phyloP scores from a whole-genome alignment of 2,329 filamentous ascomycete genomes.

The Penicillium polonicum region DNA sequence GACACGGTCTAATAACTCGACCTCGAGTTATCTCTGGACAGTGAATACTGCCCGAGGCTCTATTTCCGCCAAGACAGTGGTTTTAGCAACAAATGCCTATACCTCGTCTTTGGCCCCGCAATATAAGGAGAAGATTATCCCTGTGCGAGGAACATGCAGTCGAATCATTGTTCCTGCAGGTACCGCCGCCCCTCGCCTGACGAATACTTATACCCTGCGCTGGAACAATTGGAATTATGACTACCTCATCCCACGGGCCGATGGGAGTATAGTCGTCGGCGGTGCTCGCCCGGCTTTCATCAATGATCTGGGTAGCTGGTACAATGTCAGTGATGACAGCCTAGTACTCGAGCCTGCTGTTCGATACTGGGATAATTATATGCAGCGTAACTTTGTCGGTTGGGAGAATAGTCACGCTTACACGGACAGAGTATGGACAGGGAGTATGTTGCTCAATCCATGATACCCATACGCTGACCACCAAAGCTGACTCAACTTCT shows the following conservation, averaged over 20 bases:
- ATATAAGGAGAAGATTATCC: conserved; percentile 71
- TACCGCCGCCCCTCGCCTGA: conserved; percentile 28
- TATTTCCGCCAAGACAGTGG: conserved; percentile 61
- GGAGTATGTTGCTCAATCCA: conserved; percentile 27
- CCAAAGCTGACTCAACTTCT: background rate
- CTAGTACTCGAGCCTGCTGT: conserved; percentile 48
- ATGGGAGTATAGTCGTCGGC: conserved; percentile 60
- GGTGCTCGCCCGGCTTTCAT: conserved; percentile 54
- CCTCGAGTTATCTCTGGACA: conserved; percentile 50
- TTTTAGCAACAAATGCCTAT: conserved; percentile 82
- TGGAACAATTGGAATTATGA: conserved; percentile 60
- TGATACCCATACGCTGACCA: background rate
- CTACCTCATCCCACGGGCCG: conserved; percentile 62
- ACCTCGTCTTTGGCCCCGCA: conserved; percentile 71
- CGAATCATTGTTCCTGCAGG: conserved; percentile 30
- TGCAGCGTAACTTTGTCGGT: conserved; percentile 38
- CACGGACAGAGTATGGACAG: conserved; percentile 37
- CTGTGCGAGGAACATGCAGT: conserved; percentile 61
- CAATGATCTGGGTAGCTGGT: conserved; percentile 43
- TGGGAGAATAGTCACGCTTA: conserved; percentile 38
- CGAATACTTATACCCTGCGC: conserved; percentile 61
- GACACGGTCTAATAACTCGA: conserved; percentile 19
- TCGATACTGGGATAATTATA: conserved; percentile 42
- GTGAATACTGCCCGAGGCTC: conserved; percentile 68
- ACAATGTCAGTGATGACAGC: conserved; percentile 48